A percentile compares a stretch with the other conserved stretches of the same genome.
phyloP scores from a whole-genome alignment of 768 basidiomycete genomes.

The Suillus weaverae region DNA sequence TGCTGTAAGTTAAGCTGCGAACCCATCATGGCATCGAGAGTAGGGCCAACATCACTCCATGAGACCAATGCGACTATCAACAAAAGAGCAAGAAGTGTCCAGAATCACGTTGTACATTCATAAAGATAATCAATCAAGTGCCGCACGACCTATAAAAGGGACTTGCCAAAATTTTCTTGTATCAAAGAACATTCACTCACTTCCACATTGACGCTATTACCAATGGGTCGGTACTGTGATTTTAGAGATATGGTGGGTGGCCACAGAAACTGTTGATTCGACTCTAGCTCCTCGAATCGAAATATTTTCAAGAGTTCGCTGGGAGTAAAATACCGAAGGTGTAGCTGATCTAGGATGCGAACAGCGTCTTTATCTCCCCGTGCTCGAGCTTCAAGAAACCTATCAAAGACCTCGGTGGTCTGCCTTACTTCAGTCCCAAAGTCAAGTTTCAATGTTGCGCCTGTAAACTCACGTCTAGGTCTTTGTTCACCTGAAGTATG shows the following conservation, averaged over 20 bases:
- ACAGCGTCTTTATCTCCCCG: conserved; percentile 44
- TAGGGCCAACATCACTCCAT: not conserved
- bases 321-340: conserved; percentile 75
- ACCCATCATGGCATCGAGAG: not conserved
- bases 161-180: not conserved
- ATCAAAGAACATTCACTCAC: conserved; percentile 35
- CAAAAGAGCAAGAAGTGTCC: not conserved
- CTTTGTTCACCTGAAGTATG: conserved; percentile 69
- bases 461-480: conserved; percentile 52
- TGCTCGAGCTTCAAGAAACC: conserved; percentile 49
- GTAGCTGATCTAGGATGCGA: conserved; percentile 55
- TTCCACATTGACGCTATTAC: conserved; percentile 80
- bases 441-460: not conserved
- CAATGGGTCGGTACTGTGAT: conserved; percentile 74
- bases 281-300: conserved; percentile 42
- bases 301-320: conserved; percentile 70
- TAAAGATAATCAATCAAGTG: conserved; percentile 60
- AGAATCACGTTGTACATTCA: not conserved
- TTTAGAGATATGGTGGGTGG: conserved; percentile 59
- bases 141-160: conserved; percentile 41
- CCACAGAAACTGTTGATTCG: conserved; percentile 52
- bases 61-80: not conserved
- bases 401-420: conserved; percentile 61
- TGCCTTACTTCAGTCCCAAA: conserved; percentile 26
- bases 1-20: too few species aligned